Conservation (phyloP, 2,329 filamentous ascomycete species). For the Aaosphaeria arxii region DNA sequence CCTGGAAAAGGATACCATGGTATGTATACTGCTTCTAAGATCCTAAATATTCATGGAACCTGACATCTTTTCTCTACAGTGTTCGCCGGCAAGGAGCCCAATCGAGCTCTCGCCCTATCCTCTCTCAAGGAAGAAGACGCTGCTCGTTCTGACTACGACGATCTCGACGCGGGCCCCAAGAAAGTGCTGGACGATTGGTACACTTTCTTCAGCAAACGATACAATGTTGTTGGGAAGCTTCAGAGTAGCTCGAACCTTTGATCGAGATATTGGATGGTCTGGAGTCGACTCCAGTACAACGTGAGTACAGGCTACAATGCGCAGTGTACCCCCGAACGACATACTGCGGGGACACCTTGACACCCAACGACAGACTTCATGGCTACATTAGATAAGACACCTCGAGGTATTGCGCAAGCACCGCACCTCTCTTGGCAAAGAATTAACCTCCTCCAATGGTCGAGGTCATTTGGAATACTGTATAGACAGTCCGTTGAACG, state of each 20-base stretch:
- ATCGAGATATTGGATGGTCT: slow-evolving; percentile 1
- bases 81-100: slow-evolving; percentile 93
- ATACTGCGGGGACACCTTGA: no score
- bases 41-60: background rate
- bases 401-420: no score
- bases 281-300: no score
- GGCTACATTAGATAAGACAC: no score
- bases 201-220: slow-evolving; percentile 94
- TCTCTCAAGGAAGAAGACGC: slow-evolving; percentile 86
- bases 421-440: no score
- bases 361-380: no score
- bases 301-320: no score
- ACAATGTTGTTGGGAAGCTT: slow-evolving; percentile 74
- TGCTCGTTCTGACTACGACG: slow-evolving; percentile 68
- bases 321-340: no score
- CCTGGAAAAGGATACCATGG: slow-evolving; percentile 81
- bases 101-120: slow-evolving; percentile 82
- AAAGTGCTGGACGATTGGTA: slow-evolving; percentile 85
- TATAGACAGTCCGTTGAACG: no score
- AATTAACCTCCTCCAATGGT: no score
- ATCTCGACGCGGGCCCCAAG: slow-evolving; percentile 81
- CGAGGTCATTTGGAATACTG: no score
- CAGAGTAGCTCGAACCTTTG: slow-evolving; percentile 5
- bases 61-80: slow-evolving; percentile 53
- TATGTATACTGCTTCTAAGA: slow-evolving; percentile 44